Evolutionary conservation across 2,329 filamentous ascomycete genomes (phyloP).

Genomic region (Cercospora janseana): DNA sequence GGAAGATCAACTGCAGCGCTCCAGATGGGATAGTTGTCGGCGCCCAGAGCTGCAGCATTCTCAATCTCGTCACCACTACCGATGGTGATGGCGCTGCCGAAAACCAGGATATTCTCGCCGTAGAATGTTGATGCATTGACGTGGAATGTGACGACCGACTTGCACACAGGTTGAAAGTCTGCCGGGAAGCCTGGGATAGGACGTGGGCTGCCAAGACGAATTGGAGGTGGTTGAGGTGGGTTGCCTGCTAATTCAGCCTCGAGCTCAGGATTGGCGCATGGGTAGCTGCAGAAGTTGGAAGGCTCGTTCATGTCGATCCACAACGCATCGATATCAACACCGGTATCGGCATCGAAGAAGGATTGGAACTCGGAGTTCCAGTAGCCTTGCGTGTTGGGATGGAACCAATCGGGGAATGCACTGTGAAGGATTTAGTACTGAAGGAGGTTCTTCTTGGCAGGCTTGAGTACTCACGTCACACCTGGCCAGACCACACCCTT

Average conservation of each 20-base stretch:
- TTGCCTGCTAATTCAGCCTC: conserved; percentile 44
- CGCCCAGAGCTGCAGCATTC: conserved; percentile 32
- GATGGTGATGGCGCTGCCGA: conserved; percentile 36
- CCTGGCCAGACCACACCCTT: conserved; percentile 75
- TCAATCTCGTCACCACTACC: conserved; percentile 30
- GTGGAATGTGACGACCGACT: conserved; percentile 36
- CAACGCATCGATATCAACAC: conserved; percentile 72
- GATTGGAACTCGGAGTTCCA: conserved; percentile 67
- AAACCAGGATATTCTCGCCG: conserved; percentile 39
- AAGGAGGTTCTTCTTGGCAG: too few species aligned
- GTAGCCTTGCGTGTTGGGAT: conserved; percentile 60
- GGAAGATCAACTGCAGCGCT: conserved; percentile 36
- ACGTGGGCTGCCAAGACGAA: conserved; percentile 60
- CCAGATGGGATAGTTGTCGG: conserved; percentile 39
- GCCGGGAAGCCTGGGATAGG: conserved; percentile 67
- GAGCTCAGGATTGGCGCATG: conserved; percentile 39
- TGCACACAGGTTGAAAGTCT: conserved; percentile 60
- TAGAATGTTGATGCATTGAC: conserved; percentile 37
- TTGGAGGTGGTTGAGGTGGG: conserved; percentile 62
- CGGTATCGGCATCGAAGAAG: conserved; percentile 63
- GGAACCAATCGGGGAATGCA: conserved; percentile 65
- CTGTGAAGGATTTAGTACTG: background rate
- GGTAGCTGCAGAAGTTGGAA: conserved; percentile 53
- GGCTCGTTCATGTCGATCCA: conserved; percentile 68
- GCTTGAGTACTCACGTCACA: conserved; percentile 26